Evolutionary conservation across 257 asterid species (phyloP).

Genomic region (Craterostigma plantagineum): DNA sequence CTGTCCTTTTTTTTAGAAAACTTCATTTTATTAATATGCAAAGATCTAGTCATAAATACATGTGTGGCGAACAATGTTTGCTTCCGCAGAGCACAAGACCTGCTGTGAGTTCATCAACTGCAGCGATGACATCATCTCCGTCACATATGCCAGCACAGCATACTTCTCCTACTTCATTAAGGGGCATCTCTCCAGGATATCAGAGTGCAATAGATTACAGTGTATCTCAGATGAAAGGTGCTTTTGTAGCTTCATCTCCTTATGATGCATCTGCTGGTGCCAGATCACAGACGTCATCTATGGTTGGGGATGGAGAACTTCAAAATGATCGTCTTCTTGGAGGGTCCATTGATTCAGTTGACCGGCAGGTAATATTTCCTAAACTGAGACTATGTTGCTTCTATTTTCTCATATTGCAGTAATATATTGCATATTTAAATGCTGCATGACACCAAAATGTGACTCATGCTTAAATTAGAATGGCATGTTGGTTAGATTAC

Average conservation of each 20-base stretch:
- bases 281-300: conserved; percentile 48
- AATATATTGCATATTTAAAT: conserved; percentile 6
- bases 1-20: no score
- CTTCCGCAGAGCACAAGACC: conserved; percentile 34
- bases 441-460: not conserved
- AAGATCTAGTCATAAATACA: no score
- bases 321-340: conserved; percentile 75
- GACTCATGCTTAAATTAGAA: not conserved
- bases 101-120: conserved; percentile 27
- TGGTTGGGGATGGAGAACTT: conserved; percentile 59
- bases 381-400: conserved; percentile 11
- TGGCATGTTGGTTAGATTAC: not conserved
- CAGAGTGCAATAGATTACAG: conserved; percentile 31
- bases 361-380: conserved; percentile 44
- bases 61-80: no score
- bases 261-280: conserved; percentile 52
- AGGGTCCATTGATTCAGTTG: conserved; percentile 45
- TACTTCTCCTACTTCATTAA: conserved; percentile 36
- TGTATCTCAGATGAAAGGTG: conserved; percentile 38
- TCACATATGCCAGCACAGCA: conserved; percentile 44
- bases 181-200: conserved; percentile 45
- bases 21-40: no score
- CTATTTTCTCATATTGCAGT: conserved; percentile 3
- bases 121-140: conserved; percentile 30
- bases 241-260: conserved; percentile 59